phyloP scores from a whole-genome alignment of 306 rosid genomes.

The Prunus fruticosa region DNA sequence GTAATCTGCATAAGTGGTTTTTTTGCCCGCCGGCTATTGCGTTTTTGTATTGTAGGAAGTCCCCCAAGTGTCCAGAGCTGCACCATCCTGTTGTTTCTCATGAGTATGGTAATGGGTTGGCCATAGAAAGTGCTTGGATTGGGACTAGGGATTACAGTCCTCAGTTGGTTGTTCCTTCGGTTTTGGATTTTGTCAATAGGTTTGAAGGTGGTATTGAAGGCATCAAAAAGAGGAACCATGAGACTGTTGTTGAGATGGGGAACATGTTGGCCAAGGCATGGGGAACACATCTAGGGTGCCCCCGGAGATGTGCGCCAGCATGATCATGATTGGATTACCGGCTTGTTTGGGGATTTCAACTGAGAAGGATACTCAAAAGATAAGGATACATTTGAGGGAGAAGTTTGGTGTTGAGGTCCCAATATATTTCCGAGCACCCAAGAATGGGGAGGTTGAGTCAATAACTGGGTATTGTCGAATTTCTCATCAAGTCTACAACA shows the following conservation, averaged over 20 bases:
- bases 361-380: constrained; percentile 61
- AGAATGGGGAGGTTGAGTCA: constrained; percentile 50
- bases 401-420: constrained; percentile 81
- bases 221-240: constrained; percentile 86
- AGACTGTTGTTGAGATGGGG: constrained; percentile 83
- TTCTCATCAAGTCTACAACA: constrained; percentile 90
- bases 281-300: constrained; percentile 84
- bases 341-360: constrained; percentile 56
- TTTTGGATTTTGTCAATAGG: constrained; percentile 63
- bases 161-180: constrained; percentile 79
- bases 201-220: constrained; percentile 94
- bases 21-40: constrained; percentile 97
- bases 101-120: constrained; percentile 95
- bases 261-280: constrained; percentile 72
- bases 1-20: constrained; percentile 95
- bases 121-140: constrained; percentile 94
- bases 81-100: constrained; percentile 97
- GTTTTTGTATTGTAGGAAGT: constrained; percentile 55
- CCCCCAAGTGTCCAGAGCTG: constrained; percentile 43
- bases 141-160: constrained; percentile 97
- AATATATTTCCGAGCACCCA: constrained; percentile 61
- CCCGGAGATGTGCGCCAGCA: constrained; percentile 77
- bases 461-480: constrained; percentile 86
- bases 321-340: constrained; percentile 93
- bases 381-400: constrained; percentile 74